Evolutionary conservation across 805 yeast species (phyloP).

Genomic region (Tetrapisispora arboricola): DNA sequence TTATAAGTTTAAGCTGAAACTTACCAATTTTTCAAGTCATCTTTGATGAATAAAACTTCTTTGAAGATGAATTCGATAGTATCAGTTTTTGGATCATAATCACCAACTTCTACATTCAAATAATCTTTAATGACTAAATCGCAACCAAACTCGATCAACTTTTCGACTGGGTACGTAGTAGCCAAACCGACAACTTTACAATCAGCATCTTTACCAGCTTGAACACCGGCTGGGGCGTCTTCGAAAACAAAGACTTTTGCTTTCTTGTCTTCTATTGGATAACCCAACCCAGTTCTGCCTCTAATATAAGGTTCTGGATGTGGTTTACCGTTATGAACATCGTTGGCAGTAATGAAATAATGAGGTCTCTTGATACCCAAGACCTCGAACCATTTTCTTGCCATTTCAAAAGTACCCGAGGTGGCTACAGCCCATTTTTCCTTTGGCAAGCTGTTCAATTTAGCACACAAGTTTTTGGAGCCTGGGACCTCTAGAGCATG

Average conservation of each 20-base stretch:
- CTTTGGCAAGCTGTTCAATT: slow-evolving; percentile 41
- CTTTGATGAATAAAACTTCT: slow-evolving; percentile 32
- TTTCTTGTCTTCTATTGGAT: slow-evolving; percentile 28
- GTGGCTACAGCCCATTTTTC: slow-evolving; percentile 83
- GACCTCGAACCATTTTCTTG: slow-evolving; percentile 67
- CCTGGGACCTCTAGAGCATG: slow-evolving; percentile 70
- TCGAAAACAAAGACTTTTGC: slow-evolving; percentile 60
- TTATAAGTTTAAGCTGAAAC: no score
- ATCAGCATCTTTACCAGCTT: slow-evolving; percentile 77
- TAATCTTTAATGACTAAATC: slow-evolving; percentile 71
- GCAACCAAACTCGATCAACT: slow-evolving; percentile 68
- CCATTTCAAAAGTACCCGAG: slow-evolving; percentile 69
- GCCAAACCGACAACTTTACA: slow-evolving; percentile 77
- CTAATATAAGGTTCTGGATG: slow-evolving; percentile 71
- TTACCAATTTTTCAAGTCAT: slow-evolving; percentile 29
- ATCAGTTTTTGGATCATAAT: slow-evolving; percentile 37
- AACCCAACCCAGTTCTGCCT: slow-evolving; percentile 38
- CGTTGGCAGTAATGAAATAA: slow-evolving; percentile 73
- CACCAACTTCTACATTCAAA: slow-evolving; percentile 47
- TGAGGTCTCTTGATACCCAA: slow-evolving; percentile 54
- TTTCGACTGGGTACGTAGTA: slow-evolving; percentile 62
- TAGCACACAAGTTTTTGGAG: slow-evolving; percentile 50
- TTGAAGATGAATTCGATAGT: slow-evolving; percentile 30
- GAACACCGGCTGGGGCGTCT: slow-evolving; percentile 83
- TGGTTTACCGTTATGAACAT: slow-evolving; percentile 73